These are phyloP conservation scores for Falciphora oryzae DNA, from an alignment of 2,329 filamentous ascomycete genomes.

Conservation along the genomic window DNA sequence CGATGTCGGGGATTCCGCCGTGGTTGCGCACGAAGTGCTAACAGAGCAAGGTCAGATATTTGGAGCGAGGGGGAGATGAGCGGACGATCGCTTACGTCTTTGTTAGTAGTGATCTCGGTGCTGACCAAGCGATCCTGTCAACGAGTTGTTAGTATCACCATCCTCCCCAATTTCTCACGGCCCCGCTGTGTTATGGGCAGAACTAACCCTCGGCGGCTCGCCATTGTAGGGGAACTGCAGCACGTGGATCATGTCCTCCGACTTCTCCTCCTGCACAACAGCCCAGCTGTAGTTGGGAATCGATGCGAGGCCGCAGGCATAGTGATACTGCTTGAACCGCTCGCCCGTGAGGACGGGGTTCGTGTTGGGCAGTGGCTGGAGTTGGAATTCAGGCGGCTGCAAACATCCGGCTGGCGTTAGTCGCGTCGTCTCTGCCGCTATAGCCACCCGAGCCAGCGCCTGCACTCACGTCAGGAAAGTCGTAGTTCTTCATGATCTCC, in stretches of 20 bases:
- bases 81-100: constrained; percentile 9
- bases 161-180: not conserved
- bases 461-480: not conserved
- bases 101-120: constrained; percentile 54
- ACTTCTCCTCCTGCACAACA: constrained; percentile 50
- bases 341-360: constrained; percentile 53
- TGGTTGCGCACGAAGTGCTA: constrained; percentile 61
- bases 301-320: constrained; percentile 37
- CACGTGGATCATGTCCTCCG: constrained; percentile 54
- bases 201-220: constrained; percentile 43
- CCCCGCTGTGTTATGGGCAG: not conserved
- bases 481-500: constrained; percentile 38
- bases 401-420: constrained; percentile 38
- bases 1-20: constrained; percentile 62
- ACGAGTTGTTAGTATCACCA: not conserved
- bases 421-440: constrained; percentile 10
- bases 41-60: not conserved
- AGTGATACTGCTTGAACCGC: constrained; percentile 54
- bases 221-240: constrained; percentile 61
- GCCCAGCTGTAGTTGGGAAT: constrained; percentile 55
- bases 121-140: constrained; percentile 44
- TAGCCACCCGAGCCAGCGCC: too few relatives aligned
- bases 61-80: not conserved
- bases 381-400: constrained; percentile 48
- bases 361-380: constrained; percentile 46